Evolutionary conservation across 805 yeast genomes (phyloP).

Genomic region (Metschnikowia arizonensis): DNA sequence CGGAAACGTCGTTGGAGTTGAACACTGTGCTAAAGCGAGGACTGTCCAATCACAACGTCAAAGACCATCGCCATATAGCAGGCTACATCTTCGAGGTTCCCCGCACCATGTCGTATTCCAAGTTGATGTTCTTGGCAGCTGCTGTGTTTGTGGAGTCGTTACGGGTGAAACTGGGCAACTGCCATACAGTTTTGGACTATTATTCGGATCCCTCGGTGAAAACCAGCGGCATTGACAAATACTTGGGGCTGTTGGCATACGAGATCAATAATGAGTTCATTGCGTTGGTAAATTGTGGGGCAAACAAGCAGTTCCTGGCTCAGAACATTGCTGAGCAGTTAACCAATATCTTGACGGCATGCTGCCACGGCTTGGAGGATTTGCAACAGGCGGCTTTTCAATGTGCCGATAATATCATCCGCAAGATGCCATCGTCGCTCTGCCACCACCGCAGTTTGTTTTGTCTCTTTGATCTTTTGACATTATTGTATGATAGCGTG

Average conservation of each 20-base stretch:
- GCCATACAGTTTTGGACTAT: constrained; percentile 72
- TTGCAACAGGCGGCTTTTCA: constrained; percentile 77
- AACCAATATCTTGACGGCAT: constrained; percentile 57
- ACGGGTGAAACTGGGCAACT: constrained; percentile 75
- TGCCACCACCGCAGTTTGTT: constrained; percentile 72
- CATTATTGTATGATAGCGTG: constrained; percentile 72
- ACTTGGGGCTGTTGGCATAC: constrained; percentile 61
- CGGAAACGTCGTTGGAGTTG: constrained; percentile 88
- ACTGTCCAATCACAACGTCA: constrained; percentile 75
- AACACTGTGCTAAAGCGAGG: constrained; percentile 89
- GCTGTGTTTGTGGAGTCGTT: constrained; percentile 73
- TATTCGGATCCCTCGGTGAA: constrained; percentile 81
- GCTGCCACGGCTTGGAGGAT: constrained; percentile 73
- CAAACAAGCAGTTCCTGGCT: constrained; percentile 52
- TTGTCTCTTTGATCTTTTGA: constrained; percentile 75
- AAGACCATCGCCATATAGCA: constrained; percentile 64
- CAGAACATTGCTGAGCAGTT: constrained; percentile 61
- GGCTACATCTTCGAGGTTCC: constrained; percentile 49
- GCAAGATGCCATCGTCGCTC: constrained; percentile 67
- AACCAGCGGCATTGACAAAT: constrained; percentile 62
- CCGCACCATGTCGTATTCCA: constrained; percentile 60
- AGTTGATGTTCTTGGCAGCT: constrained; percentile 83
- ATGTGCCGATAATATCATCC: constrained; percentile 67
- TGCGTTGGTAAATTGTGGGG: constrained; percentile 47
- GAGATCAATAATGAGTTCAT: constrained; percentile 57